Percentiles rank a stretch among this genome's conserved stretches.
Evolutionary conservation across 768 basidiomycete species (phyloP).

Genomic region (Mycena chlorophos): DNA sequence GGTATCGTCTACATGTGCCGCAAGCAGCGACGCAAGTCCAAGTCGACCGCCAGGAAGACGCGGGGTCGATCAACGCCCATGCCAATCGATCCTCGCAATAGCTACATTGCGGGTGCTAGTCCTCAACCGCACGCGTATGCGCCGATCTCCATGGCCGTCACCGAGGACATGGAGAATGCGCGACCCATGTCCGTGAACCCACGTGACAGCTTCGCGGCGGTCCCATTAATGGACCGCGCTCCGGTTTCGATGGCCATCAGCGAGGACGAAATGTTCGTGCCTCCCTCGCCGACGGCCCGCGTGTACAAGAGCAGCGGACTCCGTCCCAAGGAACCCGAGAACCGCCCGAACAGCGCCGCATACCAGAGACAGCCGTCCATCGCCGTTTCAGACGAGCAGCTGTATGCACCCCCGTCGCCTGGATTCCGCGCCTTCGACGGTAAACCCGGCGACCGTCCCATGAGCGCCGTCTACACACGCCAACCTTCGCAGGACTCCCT

Average conservation of each 20-base stretch:
- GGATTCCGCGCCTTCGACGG: constrained; percentile 51
- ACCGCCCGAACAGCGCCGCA: constrained; percentile 13
- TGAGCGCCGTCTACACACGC: constrained; percentile 15
- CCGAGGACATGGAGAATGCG: constrained; percentile 39
- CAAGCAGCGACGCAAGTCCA: constrained; percentile 40
- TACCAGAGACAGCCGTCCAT: constrained; percentile 27
- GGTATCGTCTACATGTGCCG: constrained; percentile 58
- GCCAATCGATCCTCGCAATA: constrained; percentile 52
- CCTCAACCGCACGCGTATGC: constrained; percentile 54
- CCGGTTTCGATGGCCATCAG: constrained; percentile 20
- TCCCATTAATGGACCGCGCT: constrained; percentile 20
- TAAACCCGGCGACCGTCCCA: constrained; percentile 18
- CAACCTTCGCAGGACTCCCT: constrained; percentile 20
- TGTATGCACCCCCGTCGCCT: constrained; percentile 60
- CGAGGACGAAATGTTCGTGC: constrained; percentile 20
- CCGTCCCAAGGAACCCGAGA: constrained; percentile 8
- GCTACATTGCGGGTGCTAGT: constrained; percentile 38
- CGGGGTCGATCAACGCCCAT: constrained; percentile 57
- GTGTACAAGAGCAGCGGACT: constrained; percentile 21
- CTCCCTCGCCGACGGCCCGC: constrained; percentile 15
- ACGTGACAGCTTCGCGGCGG: constrained; percentile 18
- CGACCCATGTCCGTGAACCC: constrained; percentile 22
- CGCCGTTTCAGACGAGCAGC: constrained; percentile 44
- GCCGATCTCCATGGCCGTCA: constrained; percentile 69
- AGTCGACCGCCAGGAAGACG: constrained; percentile 29